phyloP scores from a whole-genome alignment of 345 rosid species.

The Heritiera fomes region DNA sequence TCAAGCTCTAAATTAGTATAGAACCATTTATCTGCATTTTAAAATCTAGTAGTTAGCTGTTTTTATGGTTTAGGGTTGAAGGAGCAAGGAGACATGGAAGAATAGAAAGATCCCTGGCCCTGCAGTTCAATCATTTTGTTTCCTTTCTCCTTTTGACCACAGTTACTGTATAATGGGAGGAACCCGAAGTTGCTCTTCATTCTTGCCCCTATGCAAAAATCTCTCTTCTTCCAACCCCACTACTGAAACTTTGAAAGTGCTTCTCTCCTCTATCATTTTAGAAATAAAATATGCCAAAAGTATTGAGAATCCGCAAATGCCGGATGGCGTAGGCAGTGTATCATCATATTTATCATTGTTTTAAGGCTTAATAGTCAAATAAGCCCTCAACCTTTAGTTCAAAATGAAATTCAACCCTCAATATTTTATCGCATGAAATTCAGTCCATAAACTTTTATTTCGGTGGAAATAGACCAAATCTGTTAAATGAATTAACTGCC shows the following conservation, averaged over 20 bases:
- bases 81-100: not conserved
- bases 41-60: constrained; percentile 14
- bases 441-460: no score
- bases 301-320: not conserved
- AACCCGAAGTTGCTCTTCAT: not conserved
- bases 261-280: not conserved
- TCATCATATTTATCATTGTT: not conserved
- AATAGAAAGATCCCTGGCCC: not conserved
- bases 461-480: no score
- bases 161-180: not conserved
- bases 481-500: no score
- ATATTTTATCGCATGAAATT: no score
- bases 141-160: constrained; percentile 8
- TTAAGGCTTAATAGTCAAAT: no score
- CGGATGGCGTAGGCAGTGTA: constrained; percentile 1
- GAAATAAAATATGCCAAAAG: not conserved
- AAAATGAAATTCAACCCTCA: no score
- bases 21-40: not conserved
- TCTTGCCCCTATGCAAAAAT: no score
- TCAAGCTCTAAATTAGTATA: not conserved
- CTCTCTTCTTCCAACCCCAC: not conserved
- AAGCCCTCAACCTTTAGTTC: no score
- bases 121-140: constrained; percentile 17
- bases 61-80: constrained; percentile 4
- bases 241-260: not conserved